Evolutionary conservation across 768 basidiomycete species (phyloP), one percentile per base, ranked within the genome.

Genomic region (Butyriboletus loyo): DNA sequence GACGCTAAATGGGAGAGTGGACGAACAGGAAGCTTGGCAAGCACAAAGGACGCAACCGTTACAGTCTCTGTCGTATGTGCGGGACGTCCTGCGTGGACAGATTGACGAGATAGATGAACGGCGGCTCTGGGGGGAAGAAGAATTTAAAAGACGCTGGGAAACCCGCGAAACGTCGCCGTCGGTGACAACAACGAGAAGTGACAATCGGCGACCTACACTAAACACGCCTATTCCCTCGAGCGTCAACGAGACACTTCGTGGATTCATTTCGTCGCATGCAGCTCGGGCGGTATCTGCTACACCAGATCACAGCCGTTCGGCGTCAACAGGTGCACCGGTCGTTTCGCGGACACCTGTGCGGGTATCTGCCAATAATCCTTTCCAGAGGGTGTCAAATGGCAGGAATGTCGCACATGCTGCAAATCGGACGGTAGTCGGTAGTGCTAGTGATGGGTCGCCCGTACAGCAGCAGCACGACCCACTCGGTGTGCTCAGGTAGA

Each of bases 51-150:
- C 70, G 21, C 87, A 90, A 65, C 87, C 91, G 0, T 65, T 93
- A 44, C 87, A 90, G 61, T 84, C 85, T 11, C 72, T 93, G 35
- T 76, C 86, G 11, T 89, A 92, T 68, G 84, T 91, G 51, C 77
- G 87, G 56, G 90, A 92, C 57, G 75, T 90, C 15, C 72, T 93
- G 36, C 75, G 79, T 54, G 81, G 82, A 32, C 75, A 75, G 49
- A 68, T 74, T 10, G 69, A 68, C 27, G 73, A 77, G 24, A 65
- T 92, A 39, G 89, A 92, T 21, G 83, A 86, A 37, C 82, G 83
- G 25, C 77, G 85, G 43, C 71, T 92, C 37, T 71, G 84, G 50
- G 79, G 83, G 31, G 85, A 83, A 54, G 75, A 72, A 49, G 78
- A 78, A 39, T 65, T 71, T 46, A 62, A 60, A 39, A 75, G 71